phyloP scores from a whole-genome alignment of 139 green algal species.

The Closterium sp. region DNA sequence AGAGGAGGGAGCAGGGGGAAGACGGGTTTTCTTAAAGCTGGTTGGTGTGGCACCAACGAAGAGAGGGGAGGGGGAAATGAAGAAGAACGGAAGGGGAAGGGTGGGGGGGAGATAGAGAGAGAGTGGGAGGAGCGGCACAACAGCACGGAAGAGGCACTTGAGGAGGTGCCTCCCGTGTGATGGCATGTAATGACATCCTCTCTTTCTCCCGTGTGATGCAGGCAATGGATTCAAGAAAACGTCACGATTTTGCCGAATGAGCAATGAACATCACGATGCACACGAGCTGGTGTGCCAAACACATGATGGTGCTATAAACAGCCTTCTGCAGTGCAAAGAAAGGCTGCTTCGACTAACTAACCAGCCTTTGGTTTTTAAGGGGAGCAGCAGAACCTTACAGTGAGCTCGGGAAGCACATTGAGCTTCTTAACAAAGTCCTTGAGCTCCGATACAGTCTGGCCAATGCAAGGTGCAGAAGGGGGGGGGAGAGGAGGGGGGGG shows the following conservation, averaged over 20 bases:
- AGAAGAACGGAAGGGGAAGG: background rate
- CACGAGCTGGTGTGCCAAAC: too few species aligned
- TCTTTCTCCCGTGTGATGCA: too few species aligned
- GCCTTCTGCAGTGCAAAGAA: background rate
- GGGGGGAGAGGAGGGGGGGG: too few species aligned
- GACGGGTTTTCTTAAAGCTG: too few species aligned
- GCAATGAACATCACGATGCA: background rate
- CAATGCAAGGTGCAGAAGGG: too few species aligned
- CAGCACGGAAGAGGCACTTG: too few species aligned
- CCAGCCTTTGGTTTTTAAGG: background rate
- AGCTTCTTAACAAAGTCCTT: conserved; percentile 66
- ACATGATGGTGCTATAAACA: too few species aligned
- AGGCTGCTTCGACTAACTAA: background rate
- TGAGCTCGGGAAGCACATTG: conserved; percentile 63
- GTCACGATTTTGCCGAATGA: background rate
- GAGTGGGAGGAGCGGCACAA: background rate
- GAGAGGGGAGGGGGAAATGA: background rate
- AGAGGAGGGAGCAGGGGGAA: background rate
- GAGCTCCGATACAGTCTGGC: conserved; percentile 53
- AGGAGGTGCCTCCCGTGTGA: too few species aligned
- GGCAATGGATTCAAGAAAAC: background rate
- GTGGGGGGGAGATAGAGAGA: background rate
- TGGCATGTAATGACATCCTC: too few species aligned
- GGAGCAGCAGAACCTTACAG: background rate
- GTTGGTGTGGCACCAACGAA: too few species aligned